Base-by-base conservation (phyloP, 2,329 filamentous ascomycete genomes). In the Monilinia aucupariae region DNA sequence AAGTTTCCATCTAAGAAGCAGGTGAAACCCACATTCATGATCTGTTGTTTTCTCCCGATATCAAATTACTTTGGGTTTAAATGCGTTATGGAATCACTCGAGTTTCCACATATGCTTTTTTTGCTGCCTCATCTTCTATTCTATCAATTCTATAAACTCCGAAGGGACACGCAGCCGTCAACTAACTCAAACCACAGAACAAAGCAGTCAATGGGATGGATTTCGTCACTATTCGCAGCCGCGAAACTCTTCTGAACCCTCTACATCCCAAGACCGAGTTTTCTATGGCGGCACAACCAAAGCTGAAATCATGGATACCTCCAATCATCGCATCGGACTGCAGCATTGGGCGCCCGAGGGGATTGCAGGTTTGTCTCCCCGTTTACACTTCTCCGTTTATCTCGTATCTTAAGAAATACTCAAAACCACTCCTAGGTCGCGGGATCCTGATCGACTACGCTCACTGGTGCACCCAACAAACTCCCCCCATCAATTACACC, bases 381-480 rank as follows among this genome's bases (percentile, higher is more conserved):
- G 2, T 6, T 17, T 56, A 2, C 15, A 8, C 6, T n/a, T 13
- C 13, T 17, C 6, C 17, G 9, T 45, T 34, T 2, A 47, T 5
- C 27, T 27, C 10, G 4, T 6, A 27, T n/a, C 3, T 39, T 39
- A 13, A 25, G 10, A 39, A 25, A 13, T 17, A 22, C 27, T 45
- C 5, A 55, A 7, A 55, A 22, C 37, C 5, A 39, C 39, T n/a
- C n/a, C 37, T 8, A 4, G 81, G 80, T 3, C 76, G 81, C 0
- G 81, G 80, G 22, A 75, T 83, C 2, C 72, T 84, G 0, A 71
- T 83, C 0, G 84, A 86, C 70, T 85, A 80, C 62, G 41, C 56
- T 17, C 50, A 61, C 10, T 90, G 86, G 80, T 84, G 86, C 2
- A 77, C 78, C 20, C 74, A 75, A 39, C 79, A 85, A 50, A 80